These are phyloP conservation scores for Penicillium decumbens DNA, from an alignment of 2,329 filamentous ascomycete genomes.

Conservation along the genomic window DNA sequence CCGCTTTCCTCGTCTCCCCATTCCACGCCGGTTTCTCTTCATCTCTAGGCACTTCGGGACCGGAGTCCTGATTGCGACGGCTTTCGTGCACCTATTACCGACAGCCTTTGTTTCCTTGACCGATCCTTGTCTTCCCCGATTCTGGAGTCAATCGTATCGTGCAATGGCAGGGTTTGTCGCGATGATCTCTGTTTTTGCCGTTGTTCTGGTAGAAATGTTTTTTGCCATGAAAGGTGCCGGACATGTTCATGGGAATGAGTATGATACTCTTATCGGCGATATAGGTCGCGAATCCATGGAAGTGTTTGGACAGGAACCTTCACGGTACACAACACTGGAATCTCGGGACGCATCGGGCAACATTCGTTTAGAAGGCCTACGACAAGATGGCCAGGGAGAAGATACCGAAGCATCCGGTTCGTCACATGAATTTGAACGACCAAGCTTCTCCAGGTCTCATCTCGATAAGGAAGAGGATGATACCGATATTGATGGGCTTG, in stretches of 20 bases:
- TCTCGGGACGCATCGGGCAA: conserved; percentile 17
- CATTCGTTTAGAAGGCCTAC: conserved; percentile 21
- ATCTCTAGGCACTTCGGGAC: conserved; percentile 57
- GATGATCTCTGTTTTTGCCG: conserved; percentile 74
- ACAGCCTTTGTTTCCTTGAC: conserved; percentile 59
- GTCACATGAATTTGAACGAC: conserved; percentile 18
- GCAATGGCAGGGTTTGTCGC: conserved; percentile 77
- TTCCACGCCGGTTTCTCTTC: conserved; percentile 57
- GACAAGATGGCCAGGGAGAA: conserved; percentile 5
- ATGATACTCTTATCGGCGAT: conserved; percentile 43
- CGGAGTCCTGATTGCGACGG: conserved; percentile 54
- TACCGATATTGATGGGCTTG: conserved; percentile 55
- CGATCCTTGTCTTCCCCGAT: conserved; percentile 64
- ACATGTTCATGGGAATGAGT: conserved; percentile 54
- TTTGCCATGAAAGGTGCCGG: conserved; percentile 67
- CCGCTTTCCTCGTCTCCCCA: conserved; percentile 56
- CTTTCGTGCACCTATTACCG: conserved; percentile 58
- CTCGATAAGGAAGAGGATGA: conserved; percentile 49
- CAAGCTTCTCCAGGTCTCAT: conserved; percentile 20
- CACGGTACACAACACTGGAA: conserved; percentile 23
- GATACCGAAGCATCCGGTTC: conserved; percentile 12
- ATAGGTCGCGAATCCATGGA: conserved; percentile 19
- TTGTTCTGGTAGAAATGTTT: conserved; percentile 83
- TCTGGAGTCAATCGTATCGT: conserved; percentile 74
- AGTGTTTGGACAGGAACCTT: conserved; percentile 15